These are phyloP conservation scores for Nakazawaea wyomingensis DNA, from an alignment of 805 yeast genomes.

Conservation along the genomic window DNA sequence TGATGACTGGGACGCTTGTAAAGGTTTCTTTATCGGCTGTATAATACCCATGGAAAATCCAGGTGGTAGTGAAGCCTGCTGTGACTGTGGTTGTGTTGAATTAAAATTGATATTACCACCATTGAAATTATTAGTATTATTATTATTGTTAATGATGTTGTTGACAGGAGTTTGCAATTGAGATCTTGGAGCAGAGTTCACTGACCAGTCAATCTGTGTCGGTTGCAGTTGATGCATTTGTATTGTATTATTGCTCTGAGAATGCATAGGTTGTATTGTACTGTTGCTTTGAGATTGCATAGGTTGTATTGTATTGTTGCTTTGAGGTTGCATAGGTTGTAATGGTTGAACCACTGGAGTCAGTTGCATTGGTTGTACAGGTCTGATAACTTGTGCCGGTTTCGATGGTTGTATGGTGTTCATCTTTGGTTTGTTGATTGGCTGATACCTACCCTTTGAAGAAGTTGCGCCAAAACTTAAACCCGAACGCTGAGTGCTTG, in stretches of 20 bases:
- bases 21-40: conserved; percentile 9
- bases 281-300: not conserved
- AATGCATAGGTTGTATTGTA: not conserved
- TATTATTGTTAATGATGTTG: no score
- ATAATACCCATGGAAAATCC: conserved; percentile 12
- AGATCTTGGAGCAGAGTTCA: not conserved
- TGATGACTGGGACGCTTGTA: not conserved
- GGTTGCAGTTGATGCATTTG: not conserved
- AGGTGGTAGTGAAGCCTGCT: conserved; percentile 5
- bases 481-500: not conserved
- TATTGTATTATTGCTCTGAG: not conserved
- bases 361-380: not conserved
- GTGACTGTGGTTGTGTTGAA: not conserved
- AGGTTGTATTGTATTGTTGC: not conserved
- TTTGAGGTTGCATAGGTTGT: not conserved
- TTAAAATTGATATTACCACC: not conserved
- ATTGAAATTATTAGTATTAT: not conserved
- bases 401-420: not conserved
- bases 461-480: not conserved
- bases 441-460: not conserved
- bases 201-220: not conserved
- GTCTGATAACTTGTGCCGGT: not conserved
- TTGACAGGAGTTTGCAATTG: not conserved
- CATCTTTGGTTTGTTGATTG: not conserved
- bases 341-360: not conserved